Base-by-base conservation (phyloP, 1,284 basidiomycete genomes). In the Microbotryomycetes sp. region DNA sequence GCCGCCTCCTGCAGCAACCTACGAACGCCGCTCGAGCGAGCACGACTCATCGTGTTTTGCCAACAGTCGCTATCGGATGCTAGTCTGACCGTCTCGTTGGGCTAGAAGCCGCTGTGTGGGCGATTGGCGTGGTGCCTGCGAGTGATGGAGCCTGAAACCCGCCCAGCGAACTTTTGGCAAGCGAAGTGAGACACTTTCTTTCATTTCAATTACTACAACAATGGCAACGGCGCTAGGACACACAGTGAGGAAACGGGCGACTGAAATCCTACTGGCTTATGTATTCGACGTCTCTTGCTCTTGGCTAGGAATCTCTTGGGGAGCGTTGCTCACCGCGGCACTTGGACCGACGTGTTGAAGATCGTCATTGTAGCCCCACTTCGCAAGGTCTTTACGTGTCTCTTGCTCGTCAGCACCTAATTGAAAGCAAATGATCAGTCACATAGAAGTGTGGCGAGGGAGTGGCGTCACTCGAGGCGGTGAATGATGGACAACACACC, bases 1-100 rank as follows among this genome's bases (percentile, higher is more conserved):
- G 84, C 81, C 4, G 92, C 93, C 77, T 97, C 93, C 74, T 92
- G 90, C 84, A 97, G 89, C 69, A 97, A 96, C 51, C 94, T 86
- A 12, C 66, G 63, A 23, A 67, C 68, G 0, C 68, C 68, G 1
- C 65, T 62, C 2, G 62, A 64, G 6, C 65, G 54, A 3, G 36
- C 36, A 42, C 36, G 36, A 42, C 36, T 42, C 36, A 42, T 42
- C 19, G 36, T n/a, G n/a, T n/a, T n/a, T n/a, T n/a, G n/a, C n/a
- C n/a, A n/a, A n/a, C n/a, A n/a, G n/a, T n/a, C n/a, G n/a, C n/a
- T n/a, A n/a, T n/a, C n/a, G n/a, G n/a, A n/a, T n/a, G n/a, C n/a
- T n/a, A n/a, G n/a, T n/a, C n/a, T n/a, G n/a, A n/a, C n/a, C n/a
- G n/a, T n/a, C n/a, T n/a, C n/a, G n/a, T n/a, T n/a, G n/a, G n/a